Evolutionary conservation across 2,329 filamentous ascomycete genomes (phyloP), one percentile per base, ranked within the genome.

Genomic region (Orbilia blumenaviensis): DNA sequence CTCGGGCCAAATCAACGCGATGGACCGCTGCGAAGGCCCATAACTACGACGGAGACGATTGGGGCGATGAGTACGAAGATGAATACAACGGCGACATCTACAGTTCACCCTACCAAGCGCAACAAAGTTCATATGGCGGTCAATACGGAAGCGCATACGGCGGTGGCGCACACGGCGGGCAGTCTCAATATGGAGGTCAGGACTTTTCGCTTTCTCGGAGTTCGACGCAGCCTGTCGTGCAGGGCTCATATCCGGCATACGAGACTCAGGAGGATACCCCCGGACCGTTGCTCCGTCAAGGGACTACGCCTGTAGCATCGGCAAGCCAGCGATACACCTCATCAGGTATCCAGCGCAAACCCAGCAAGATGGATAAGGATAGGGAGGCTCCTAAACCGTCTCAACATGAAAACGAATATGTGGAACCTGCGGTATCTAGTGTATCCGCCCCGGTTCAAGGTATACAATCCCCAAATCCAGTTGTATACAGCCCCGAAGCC

Each of bases 291-390:
- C 23, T 29, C 10, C 62, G 71, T n/a, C 71, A 75, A 23, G 71
- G 27, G 14, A 75, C 71, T 7, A 63, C 32, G 58, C 71, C 71
- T 9, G 36, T 60, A 5, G 71, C 34, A 25, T 58, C 71, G 7
- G 21, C 34, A 3, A 69, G n/a, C 21, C 69, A 63, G 34, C 46
- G 27, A 10, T 61, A 46, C n/a, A 48, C 29, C 25, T 18, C 63
- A 36, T 56, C 64, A 23, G 64, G 64, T 23, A 77, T 77, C 23
- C 72, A 77, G 36, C 66, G 72, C 32, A 77, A 77, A 29, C 72
- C 72, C 18, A 77, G 72, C 61, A 77, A 77, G 66, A 77, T 77
- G 72, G 72, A 77, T 21, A 48, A 62, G 3, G 66, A 71, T 36
- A 41, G 58, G 12, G 34, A 27, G n/a, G 38, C 42, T 18, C 66